These are phyloP conservation scores for Trichoderma guizhouense DNA, from an alignment of 2,329 filamentous ascomycete genomes.

Conservation along the genomic window DNA sequence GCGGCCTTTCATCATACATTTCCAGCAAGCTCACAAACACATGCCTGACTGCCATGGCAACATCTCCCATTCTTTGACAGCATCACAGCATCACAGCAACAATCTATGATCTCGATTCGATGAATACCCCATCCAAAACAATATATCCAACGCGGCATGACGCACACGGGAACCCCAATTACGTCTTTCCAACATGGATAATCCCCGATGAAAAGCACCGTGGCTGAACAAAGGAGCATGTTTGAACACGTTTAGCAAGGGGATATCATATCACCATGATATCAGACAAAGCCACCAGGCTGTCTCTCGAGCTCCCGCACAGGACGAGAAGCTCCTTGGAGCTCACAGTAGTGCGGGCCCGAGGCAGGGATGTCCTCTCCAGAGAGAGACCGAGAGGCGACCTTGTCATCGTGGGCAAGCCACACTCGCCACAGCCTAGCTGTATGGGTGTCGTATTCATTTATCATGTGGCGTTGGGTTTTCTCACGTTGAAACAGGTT, in stretches of 20 bases:
- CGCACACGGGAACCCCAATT: not conserved
- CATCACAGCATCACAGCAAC: not conserved
- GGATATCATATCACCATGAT: constrained; percentile 13
- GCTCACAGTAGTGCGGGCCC: not conserved
- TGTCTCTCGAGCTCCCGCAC: not conserved
- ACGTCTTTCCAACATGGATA: constrained; percentile 9
- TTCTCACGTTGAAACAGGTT: constrained; percentile 6
- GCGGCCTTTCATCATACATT: constrained; percentile 8
- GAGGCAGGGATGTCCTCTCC: not conserved
- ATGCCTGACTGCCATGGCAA: not conserved
- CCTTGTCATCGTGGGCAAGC: not conserved
- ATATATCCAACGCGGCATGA: not conserved
- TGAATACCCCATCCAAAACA: not conserved
- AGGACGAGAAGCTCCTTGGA: not conserved
- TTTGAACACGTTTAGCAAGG: not conserved
- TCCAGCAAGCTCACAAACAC: not conserved
- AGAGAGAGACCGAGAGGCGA: not conserved
- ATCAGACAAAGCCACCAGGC: constrained; percentile 6
- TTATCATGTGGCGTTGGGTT: constrained; percentile 8
- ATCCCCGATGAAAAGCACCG: not conserved
- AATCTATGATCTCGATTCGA: not conserved
- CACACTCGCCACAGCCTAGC: constrained; percentile 10
- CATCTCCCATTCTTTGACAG: not conserved
- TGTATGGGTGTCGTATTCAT: constrained; percentile 9
- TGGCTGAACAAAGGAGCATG: not conserved